These are phyloP conservation scores for Lindgomyces ingoldianus DNA, from an alignment of 495 filamentous ascomycete species.

Conservation along the genomic window DNA sequence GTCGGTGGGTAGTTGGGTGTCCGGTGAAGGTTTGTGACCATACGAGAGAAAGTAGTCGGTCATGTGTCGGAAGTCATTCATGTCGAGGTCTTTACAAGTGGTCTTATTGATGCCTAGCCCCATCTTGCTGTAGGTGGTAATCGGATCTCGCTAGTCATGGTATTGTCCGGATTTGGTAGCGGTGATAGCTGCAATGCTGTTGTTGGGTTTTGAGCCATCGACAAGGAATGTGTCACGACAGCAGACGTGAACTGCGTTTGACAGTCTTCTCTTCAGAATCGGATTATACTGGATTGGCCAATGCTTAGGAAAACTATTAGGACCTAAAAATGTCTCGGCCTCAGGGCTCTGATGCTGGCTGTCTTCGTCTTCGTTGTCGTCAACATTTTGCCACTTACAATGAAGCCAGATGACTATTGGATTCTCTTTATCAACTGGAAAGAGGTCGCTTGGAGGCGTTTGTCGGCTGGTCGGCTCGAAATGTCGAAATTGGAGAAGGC, in stretches of 20 bases:
- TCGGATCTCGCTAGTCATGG: conserved; percentile 35
- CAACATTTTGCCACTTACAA: conserved; percentile 22
- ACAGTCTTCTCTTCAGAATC: not conserved
- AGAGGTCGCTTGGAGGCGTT: conserved; percentile 38
- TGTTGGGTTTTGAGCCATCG: conserved; percentile 38
- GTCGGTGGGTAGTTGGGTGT: not conserved
- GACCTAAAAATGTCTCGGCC: not conserved
- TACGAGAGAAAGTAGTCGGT: conserved; percentile 40
- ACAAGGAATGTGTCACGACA: conserved; percentile 27
- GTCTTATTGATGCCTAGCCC: conserved; percentile 18
- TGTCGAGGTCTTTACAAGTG: conserved; percentile 37
- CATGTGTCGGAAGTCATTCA: conserved; percentile 43
- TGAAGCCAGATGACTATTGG: conserved; percentile 40
- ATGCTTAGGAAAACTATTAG: not conserved
- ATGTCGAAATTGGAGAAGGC: conserved; percentile 27
- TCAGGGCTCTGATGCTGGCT: not conserved
- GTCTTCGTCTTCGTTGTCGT: conserved; percentile 5
- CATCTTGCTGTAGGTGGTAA: conserved; percentile 31
- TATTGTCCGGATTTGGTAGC: not conserved
- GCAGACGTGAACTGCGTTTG: conserved; percentile 18
- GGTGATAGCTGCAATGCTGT: conserved; percentile 26
- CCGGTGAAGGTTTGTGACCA: not conserved
- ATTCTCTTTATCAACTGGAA: conserved; percentile 27
- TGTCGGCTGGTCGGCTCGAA: conserved; percentile 21
- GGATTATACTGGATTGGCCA: not conserved